Evolutionary conservation across 805 yeast species (phyloP).

Genomic region (Saturnispora galanensis): DNA sequence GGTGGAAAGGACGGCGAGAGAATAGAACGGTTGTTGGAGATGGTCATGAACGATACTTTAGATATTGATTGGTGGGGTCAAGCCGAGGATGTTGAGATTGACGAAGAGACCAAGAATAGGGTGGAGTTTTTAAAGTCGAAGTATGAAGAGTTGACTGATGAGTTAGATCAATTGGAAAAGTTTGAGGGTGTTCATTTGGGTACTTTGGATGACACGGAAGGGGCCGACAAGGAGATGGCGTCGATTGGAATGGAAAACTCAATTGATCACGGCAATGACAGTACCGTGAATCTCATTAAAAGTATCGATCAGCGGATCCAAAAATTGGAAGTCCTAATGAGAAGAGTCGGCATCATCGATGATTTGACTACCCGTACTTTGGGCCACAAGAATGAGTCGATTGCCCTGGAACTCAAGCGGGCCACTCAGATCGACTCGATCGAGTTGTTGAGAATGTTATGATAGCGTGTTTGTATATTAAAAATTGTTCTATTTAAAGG

Average conservation of each 20-base stretch:
- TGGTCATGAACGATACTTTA: constrained; percentile 1
- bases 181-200: constrained; percentile 5
- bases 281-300: constrained; percentile 10
- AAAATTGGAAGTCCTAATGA: constrained; percentile 29
- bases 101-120: constrained; percentile 40
- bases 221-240: too few species aligned
- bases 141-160: constrained; percentile 34
- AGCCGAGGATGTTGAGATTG: constrained; percentile 26
- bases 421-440: constrained; percentile 21
- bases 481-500: constrained; percentile 29
- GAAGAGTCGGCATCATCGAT: constrained; percentile 20
- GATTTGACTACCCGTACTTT: constrained; percentile 16
- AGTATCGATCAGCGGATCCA: constrained; percentile 1
- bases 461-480: constrained; percentile 11
- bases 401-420: constrained; percentile 16
- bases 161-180: constrained; percentile 37
- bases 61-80: constrained; percentile 62
- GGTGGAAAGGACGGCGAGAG: constrained; percentile 20
- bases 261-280: neutral
- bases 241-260: neutral
- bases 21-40: constrained; percentile 4
- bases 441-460: constrained; percentile 28
- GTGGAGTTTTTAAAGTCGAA: constrained; percentile 37
- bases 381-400: constrained; percentile 14
- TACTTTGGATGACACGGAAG: neutral